Evolutionary conservation across 768 basidiomycete species (phyloP).

Genomic region (Xerocomus spinulosus): DNA sequence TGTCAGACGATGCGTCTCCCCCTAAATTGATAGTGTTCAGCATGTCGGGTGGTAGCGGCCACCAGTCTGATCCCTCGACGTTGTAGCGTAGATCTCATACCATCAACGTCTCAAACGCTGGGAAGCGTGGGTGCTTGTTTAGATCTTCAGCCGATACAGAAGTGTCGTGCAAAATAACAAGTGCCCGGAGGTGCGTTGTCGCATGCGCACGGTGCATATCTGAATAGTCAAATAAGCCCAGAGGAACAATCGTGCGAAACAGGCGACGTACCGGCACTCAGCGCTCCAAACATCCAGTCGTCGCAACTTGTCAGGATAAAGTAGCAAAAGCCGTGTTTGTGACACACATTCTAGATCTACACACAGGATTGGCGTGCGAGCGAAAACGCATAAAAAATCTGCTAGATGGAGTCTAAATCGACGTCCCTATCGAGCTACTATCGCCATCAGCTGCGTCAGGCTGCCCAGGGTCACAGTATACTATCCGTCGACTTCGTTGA

Average conservation of each 20-base stretch:
- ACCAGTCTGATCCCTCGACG: background rate
- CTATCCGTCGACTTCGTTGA: too few relatives aligned
- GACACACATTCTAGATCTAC: conserved; percentile 18
- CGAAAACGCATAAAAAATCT: conserved; percentile 4
- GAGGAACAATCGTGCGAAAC: too few relatives aligned
- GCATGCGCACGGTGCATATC: conserved; percentile 6
- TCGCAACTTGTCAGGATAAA: conserved; percentile 17
- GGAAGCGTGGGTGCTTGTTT: too few relatives aligned
- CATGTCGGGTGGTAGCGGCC: background rate
- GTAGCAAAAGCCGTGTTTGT: conserved; percentile 4
- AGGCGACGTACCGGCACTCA: conserved; percentile 6
- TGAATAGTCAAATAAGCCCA: too few relatives aligned
- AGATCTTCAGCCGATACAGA: background rate
- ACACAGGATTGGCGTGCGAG: background rate
- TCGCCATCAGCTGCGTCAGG: background rate
- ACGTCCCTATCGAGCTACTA: background rate
- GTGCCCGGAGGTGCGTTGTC: conserved; percentile 7
- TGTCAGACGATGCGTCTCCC: too few relatives aligned
- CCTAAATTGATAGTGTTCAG: too few relatives aligned
- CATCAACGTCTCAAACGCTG: conserved; percentile 3
- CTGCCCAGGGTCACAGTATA: too few relatives aligned
- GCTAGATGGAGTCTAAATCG: conserved; percentile 1
- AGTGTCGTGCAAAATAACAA: conserved; percentile 6
- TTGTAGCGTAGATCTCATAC: conserved; percentile 11
- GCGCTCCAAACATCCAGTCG: conserved; percentile 12